phyloP scores from a whole-genome alignment of 768 basidiomycete genomes.

The Termitomyces sp. region DNA sequence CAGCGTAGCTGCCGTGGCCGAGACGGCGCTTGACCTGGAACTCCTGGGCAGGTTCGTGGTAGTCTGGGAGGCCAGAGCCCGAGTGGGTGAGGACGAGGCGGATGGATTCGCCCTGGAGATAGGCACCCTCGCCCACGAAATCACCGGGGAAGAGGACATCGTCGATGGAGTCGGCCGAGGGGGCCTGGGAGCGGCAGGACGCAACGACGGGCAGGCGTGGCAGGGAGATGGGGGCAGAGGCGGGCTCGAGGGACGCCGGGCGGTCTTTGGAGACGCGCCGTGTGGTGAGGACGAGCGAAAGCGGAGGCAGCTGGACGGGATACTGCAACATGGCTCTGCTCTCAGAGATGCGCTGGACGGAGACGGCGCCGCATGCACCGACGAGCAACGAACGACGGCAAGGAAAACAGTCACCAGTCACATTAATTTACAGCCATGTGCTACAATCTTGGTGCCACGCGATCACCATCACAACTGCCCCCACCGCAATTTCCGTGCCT shows the following conservation, averaged over 20 bases:
- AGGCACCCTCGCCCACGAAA: conserved; percentile 60
- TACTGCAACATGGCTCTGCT: conserved; percentile 59
- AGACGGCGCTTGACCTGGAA: conserved; percentile 85
- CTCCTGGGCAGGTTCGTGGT: conserved; percentile 49
- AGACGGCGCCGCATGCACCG: conserved; percentile 23
- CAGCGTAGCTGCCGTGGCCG: conserved; percentile 88
- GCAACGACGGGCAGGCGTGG: conserved; percentile 30
- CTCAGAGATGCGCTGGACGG: conserved; percentile 34
- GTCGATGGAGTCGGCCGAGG: conserved; percentile 38
- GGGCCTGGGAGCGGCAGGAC: conserved; percentile 27
- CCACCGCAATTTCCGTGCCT: no score
- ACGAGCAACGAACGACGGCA: conserved; percentile 20
- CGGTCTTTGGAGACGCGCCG: conserved; percentile 38
- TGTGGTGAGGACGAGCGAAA: conserved; percentile 28
- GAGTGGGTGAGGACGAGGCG: conserved; percentile 43
- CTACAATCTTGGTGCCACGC: neutral
- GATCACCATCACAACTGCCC: no score
- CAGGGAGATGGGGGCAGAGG: conserved; percentile 28
- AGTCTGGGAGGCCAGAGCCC: conserved; percentile 24
- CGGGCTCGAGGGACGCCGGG: no score
- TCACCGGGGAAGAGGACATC: conserved; percentile 74
- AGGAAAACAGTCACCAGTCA: conserved; percentile 17
- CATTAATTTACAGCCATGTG: conserved; percentile 15
- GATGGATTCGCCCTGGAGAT: conserved; percentile 63
- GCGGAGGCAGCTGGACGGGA: conserved; percentile 37